phyloP scores from a whole-genome alignment of 192 early-diverging fungal genomes.

The Rhizoclosmatium globosum region DNA sequence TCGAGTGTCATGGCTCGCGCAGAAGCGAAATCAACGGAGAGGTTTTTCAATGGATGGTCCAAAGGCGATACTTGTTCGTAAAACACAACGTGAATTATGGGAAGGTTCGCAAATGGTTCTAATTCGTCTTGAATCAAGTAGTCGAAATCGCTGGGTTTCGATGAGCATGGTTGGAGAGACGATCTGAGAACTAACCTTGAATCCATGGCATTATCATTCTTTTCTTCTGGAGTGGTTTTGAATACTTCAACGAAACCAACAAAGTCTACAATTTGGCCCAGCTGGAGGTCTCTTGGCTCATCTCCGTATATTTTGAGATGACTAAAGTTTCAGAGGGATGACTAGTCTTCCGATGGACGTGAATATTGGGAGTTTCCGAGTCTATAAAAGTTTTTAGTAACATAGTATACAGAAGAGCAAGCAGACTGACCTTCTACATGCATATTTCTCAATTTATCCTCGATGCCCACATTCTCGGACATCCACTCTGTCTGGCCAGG shows the following conservation, averaged over 20 bases:
- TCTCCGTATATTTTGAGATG: constrained; percentile 34
- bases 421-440: too few species aligned
- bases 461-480: too few species aligned
- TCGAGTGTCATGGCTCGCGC: constrained; percentile 9
- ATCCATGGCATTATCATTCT: not conserved
- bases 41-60: constrained; percentile 18
- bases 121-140: constrained; percentile 14
- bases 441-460: too few species aligned
- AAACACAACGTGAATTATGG: constrained; percentile 18
- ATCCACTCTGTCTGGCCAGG: constrained; percentile 29
- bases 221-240: not conserved
- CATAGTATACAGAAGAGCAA: too few species aligned
- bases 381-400: not conserved
- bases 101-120: constrained; percentile 8
- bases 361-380: not conserved
- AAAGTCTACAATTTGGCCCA: constrained; percentile 25
- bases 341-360: constrained; percentile 6
- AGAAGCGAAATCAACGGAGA: not conserved
- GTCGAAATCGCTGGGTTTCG: not conserved
- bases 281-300: constrained; percentile 29
- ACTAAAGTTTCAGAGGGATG: not conserved
- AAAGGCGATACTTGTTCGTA: constrained; percentile 12
- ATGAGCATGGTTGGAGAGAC: not conserved
- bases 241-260: constrained; percentile 29
- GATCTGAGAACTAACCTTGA: not conserved